Conservation (phyloP, 2,329 filamentous ascomycete species). For the Xylogone sp. region DNA sequence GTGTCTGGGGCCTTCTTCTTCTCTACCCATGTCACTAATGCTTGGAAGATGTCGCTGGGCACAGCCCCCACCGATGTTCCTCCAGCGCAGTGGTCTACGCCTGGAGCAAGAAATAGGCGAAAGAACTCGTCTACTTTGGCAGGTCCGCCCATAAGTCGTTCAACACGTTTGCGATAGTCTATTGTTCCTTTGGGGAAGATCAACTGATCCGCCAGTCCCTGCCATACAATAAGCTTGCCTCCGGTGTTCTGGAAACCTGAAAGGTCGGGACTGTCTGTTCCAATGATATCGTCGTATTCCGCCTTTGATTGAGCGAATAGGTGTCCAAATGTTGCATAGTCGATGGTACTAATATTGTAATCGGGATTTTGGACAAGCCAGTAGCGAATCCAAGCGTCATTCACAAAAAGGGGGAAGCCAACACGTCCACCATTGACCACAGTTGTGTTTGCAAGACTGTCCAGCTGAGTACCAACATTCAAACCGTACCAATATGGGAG, state of each 20-base stretch:
- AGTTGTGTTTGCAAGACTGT: slow-evolving; percentile 1
- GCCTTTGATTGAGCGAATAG: slow-evolving; percentile 21
- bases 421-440: slow-evolving; percentile 3
- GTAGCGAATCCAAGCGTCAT: slow-evolving; percentile 28
- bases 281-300: slow-evolving; percentile 23
- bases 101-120: slow-evolving; percentile 6
- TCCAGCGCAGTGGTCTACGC: slow-evolving; percentile 10
- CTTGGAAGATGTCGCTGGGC: not conserved
- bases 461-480: slow-evolving; percentile 1
- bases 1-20: not conserved
- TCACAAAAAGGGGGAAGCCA: slow-evolving; percentile 25
- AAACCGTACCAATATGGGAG: slow-evolving; percentile 11
- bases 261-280: slow-evolving; percentile 4
- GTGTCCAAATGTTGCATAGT: slow-evolving; percentile 18
- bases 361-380: slow-evolving; percentile 29
- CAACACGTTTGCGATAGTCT: slow-evolving; percentile 30
- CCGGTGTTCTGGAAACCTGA: slow-evolving; percentile 1
- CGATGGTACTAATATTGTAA: slow-evolving; percentile 28
- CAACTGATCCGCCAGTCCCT: slow-evolving; percentile 19
- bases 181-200: slow-evolving; percentile 32
- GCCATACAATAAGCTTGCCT: slow-evolving; percentile 13
- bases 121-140: slow-evolving; percentile 4
- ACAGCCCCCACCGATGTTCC: slow-evolving; percentile 11
- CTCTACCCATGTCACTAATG: slow-evolving; percentile 1
- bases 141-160: not conserved